phyloP scores from a whole-genome alignment of 768 basidiomycete species.

The Rhizopogon vulgaris region DNA sequence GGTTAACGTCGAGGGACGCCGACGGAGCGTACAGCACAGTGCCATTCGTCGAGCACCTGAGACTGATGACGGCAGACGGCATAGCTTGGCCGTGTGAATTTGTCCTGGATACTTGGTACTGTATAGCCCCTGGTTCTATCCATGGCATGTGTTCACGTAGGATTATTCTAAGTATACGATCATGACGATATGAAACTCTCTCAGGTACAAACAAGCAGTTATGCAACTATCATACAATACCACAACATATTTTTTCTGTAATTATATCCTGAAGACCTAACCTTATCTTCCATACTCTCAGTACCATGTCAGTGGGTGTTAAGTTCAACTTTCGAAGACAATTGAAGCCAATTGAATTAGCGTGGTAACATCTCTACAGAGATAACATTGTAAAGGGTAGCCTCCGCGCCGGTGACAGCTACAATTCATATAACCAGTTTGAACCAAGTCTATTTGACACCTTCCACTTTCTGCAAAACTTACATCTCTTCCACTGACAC shows the following conservation, averaged over 20 bases:
- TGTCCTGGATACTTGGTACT: not conserved
- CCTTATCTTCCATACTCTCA: not conserved
- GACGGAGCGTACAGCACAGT: conserved; percentile 32
- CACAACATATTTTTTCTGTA: conserved; percentile 17
- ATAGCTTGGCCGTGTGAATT: conserved; percentile 59
- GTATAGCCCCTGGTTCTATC: conserved; percentile 16
- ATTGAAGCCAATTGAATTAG: not conserved
- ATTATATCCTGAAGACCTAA: conserved; percentile 13
- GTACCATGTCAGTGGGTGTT: not conserved
- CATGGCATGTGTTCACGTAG: conserved; percentile 17
- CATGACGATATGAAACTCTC: conserved; percentile 11
- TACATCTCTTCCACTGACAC: conserved; percentile 3
- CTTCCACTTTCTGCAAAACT: not conserved
- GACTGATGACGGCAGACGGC: conserved; percentile 51
- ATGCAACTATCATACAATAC: conserved; percentile 19
- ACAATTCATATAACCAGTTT: not conserved
- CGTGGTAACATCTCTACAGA: not conserved
- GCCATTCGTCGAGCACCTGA: conserved; percentile 30
- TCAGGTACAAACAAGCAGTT: conserved; percentile 2
- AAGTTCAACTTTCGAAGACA: not conserved
- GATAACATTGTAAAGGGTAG: not conserved
- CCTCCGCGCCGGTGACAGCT: not conserved
- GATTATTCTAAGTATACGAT: conserved; percentile 28
- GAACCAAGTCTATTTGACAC: not conserved
- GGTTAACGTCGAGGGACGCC: conserved; percentile 53